Evolutionary conservation across 495 filamentous ascomycete species (phyloP), one percentile per base, ranked within the genome.

Genomic region (Terfezia boudieri): DNA sequence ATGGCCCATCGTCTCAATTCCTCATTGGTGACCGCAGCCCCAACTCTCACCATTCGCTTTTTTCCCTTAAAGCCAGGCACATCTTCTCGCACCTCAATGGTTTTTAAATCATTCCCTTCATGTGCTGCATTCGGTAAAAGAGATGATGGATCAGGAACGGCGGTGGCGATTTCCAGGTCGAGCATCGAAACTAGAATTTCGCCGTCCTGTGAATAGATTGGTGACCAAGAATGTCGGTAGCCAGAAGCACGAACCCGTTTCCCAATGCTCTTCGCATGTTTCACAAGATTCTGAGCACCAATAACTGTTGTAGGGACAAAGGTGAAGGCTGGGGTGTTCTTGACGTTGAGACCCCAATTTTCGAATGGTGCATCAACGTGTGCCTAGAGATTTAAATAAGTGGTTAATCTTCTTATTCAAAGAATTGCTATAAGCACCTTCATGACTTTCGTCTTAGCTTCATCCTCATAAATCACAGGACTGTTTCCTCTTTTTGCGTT

Each of bases 131-230:
- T 61, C 3, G 64, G 58, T 16, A 63, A 58, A 14, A 73, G 59
- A 8, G 65, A 66, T 49, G 67, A 69, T 37, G 67, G 60, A 43
- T 75, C 70, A 0, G 73, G 73, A 3, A 75, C 51, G n/a, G 60
- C 64, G 5, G 69, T 71, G 0, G 67, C 72, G 17, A 61, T 58
- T 16, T 66, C 38, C 10, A 75, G 52, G 52, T 69, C 68, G 8
- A 78, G 57, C 12, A 77, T 61, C 4, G 73, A 75, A 36, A 76
- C 69, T 51, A 77, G 67, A 14, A 77, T 68, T 50, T 75, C 65
- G 12, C 67, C 69, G 14, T 71, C 66, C 56, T 71, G 62, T 4
- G 58, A 60, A 46, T 51, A 62, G 55, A 60, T 62, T 50, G 55
- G 37, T 1, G 53, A 59, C 74, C 73, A 75, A 4, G 67, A 70